These are phyloP conservation scores for Lichtheimia ramosa DNA, from an alignment of 371 early-diverging fungal genomes.

Conservation along the genomic window DNA sequence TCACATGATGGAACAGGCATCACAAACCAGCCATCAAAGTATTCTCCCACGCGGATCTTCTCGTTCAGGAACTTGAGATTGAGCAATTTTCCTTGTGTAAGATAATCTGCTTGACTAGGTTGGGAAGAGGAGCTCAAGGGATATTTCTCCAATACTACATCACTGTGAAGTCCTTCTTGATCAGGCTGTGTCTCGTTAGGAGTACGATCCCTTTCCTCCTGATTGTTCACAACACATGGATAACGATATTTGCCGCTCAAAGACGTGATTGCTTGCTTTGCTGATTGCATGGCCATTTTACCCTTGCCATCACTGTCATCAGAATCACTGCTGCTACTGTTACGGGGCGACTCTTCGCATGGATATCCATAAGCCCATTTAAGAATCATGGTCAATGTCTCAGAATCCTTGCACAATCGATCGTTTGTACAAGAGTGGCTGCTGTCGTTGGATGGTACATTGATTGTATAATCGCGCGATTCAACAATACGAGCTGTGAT, in stretches of 20 bases:
- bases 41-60: constrained; percentile 29
- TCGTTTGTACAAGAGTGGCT: neutral
- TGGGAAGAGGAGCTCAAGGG: neutral
- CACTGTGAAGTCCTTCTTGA: neutral
- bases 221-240: neutral
- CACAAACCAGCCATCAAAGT: constrained; percentile 39
- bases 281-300: neutral
- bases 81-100: constrained; percentile 7
- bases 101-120: neutral
- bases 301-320: neutral
- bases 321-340: constrained; percentile 6
- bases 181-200: neutral
- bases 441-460: constrained; percentile 16
- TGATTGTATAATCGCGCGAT: constrained; percentile 28
- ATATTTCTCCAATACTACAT: neutral
- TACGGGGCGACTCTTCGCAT: constrained; percentile 3
- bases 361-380: constrained; percentile 40
- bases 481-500: constrained; percentile 19
- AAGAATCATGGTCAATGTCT: constrained; percentile 21
- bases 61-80: constrained; percentile 38
- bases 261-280: neutral
- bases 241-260: neutral
- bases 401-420: constrained; percentile 1
- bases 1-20: constrained; percentile 39
- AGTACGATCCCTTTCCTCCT: neutral